These are phyloP conservation scores for Agaricus blazei DNA, from an alignment of 768 basidiomycete genomes.

Conservation along the genomic window DNA sequence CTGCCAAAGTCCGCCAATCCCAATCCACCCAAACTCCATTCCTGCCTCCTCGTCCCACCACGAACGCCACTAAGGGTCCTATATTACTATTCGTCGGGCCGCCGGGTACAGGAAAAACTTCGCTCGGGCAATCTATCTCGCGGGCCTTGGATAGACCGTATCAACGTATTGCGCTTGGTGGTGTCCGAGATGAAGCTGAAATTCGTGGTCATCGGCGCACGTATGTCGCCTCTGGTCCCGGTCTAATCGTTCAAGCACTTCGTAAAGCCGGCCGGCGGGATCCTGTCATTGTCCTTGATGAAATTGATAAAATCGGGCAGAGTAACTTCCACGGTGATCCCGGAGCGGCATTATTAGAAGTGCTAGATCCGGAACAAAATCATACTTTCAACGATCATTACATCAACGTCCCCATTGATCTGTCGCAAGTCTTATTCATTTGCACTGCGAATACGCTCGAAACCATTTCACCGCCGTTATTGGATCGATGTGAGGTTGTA, in stretches of 20 bases:
- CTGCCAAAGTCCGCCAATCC: background rate
- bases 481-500: conserved; percentile 88
- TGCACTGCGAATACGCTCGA: conserved; percentile 90
- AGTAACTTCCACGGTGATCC: conserved; percentile 92
- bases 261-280: conserved; percentile 79
- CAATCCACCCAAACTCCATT: conserved; percentile 43
- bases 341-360: conserved; percentile 84
- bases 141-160: conserved; percentile 80
- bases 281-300: conserved; percentile 82
- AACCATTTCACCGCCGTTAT: conserved; percentile 80
- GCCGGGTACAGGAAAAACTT: conserved; percentile 89
- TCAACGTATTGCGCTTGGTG: conserved; percentile 88
- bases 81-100: conserved; percentile 70
- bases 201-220: conserved; percentile 59
- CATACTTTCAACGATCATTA: conserved; percentile 88
- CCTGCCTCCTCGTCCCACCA: background rate
- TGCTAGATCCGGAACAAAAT: conserved; percentile 93
- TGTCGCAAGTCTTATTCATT: conserved; percentile 86
- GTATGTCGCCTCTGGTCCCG: conserved; percentile 88
- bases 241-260: conserved; percentile 81
- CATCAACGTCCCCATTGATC: conserved; percentile 82
- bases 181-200: conserved; percentile 87
- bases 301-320: conserved; percentile 87
- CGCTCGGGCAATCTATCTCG: conserved; percentile 85
- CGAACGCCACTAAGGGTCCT: conserved; percentile 7